A percentile compares a stretch with the other conserved stretches of the same genome.
phyloP scores from a whole-genome alignment of 2,329 filamentous ascomycete species.

The Catunica adiposa region DNA sequence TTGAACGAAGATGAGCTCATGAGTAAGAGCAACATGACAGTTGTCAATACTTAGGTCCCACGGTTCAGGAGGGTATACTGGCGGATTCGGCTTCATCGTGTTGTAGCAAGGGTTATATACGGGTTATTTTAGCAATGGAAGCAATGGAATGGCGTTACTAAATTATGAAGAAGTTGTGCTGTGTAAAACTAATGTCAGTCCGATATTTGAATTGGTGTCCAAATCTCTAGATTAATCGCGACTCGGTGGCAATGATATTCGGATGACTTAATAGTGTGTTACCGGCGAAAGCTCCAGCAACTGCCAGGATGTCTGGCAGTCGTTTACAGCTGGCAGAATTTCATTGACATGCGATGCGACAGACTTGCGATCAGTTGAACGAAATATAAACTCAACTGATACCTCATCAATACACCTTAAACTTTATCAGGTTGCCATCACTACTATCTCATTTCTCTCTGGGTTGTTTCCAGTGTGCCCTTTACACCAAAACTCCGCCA shows the following conservation, averaged over 20 bases:
- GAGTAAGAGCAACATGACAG: conserved; percentile 54
- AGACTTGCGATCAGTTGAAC: neutral
- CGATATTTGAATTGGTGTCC: too few relatives aligned
- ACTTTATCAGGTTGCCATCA: too few relatives aligned
- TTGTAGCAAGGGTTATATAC: neutral
- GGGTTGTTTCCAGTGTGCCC: neutral
- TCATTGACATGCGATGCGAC: neutral
- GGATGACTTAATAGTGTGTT: too few relatives aligned
- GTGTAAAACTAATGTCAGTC: too few relatives aligned
- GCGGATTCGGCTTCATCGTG: neutral
- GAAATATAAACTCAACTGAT: neutral
- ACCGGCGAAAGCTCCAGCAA: too few relatives aligned
- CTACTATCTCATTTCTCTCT: too few relatives aligned
- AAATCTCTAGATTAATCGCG: too few relatives aligned
- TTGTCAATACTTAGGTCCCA: conserved; percentile 30
- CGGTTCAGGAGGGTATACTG: neutral
- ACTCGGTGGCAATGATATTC: too few relatives aligned
- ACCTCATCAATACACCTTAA: neutral
- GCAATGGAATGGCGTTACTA: too few relatives aligned
- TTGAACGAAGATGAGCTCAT: conserved; percentile 39
- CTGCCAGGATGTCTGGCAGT: neutral
- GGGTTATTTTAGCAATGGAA: too few relatives aligned
- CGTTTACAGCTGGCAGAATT: neutral
- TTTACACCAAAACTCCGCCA: neutral
- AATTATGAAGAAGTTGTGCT: too few relatives aligned